Base-by-base conservation (phyloP, 2,329 filamentous ascomycete genomes). In the Aspergillus neotritici region DNA sequence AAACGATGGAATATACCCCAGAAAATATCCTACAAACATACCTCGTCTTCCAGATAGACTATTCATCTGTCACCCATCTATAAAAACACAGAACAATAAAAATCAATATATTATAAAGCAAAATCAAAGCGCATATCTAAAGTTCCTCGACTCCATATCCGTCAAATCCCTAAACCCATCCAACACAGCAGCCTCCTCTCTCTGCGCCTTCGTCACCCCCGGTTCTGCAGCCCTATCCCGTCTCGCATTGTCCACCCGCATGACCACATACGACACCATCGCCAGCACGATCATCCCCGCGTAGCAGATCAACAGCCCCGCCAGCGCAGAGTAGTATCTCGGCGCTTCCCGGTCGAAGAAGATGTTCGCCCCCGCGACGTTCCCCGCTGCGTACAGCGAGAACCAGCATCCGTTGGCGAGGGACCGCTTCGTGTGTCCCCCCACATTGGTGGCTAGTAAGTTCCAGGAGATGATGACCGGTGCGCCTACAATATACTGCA, bases 401-500 rank as follows among this genome's bases (percentile, higher is more conserved):
- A 77, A 77, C 66, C 72, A 75, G 13, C 75, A 46, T 0, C 73
- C 74, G 17, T 74, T 72, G 0, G 73, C 70, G 0, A 70, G 65
- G 8, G 66, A 69, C 29, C 75, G 67, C 59, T 77, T 77, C 2
- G 73, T 77, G 50, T 78, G 74, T 0, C 74, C 74, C 0, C 72
- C 67, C 10, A 71, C 58, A 66, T 41, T 73, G n/a, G 67, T 61
- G 2, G 65, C 70, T 10, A 75, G 66, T 0, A 77, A 49, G 16
- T 74, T 76, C 75, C 74, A 78, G 31, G 64, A 74, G 1, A 77
- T 49, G 31, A 77, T 71, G 2, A 78, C 68, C 0, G 74, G 71
- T 0, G 72, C 71, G 4, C 74, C 74, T 31, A 77, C 46, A 2
- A 75, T 61, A 33, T 72, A 72, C 46, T 76, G 72, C 10, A 78